Base-by-base conservation (phyloP, 768 basidiomycete genomes). In the Hemileccinum impolitum region DNA sequence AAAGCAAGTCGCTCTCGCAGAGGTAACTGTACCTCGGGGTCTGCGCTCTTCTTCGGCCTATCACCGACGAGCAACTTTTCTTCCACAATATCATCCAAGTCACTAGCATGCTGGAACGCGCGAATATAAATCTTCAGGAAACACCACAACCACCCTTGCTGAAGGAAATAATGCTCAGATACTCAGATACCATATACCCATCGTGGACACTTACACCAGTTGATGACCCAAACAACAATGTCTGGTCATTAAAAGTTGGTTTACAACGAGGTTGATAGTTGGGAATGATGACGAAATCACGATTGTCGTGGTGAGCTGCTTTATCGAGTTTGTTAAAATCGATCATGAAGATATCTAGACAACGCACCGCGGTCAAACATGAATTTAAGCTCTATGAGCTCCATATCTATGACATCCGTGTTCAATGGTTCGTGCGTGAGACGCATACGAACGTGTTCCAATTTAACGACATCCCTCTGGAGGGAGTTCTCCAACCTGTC, bases 371-470 rank as follows among this genome's bases (percentile, higher is more conserved):
- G 79, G 59, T 89, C 84, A 59, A 89, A 86, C 60, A 89, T 80
- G 61, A 91, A 88, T 61, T 87, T 89, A 47, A 93, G 70, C 55
- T 91, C 89, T 50, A 90, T 85, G 28, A 92, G 74, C 60, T 92
- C 90, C 78, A 86, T 82, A 53, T 90, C 87, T 52, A 90, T 77
- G 42, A 87, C 70, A 52, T 90, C 87, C 8, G 84, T 75, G 39
- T 73, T 79, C 45, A 90, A 74, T 15, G 74, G 70, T 62, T 93
- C 92, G 45, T 90, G 86, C 1, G 84, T 71, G 12, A 92, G 70
- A 17, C 87, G 81, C 85, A 93, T 91, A 46, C 91, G 80, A 31
- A 92, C 77, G 60, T 92, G 83, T 63, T 95, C 92, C 55, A 94
- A 70, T 62, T 89, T 87, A 54, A 87, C 76, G 14, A 87, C 75